A percentile compares a stretch with the other conserved stretches of the same genome.
Evolutionary conservation across 371 early-diverging fungal species (phyloP).

Genomic region (Circinella minor): DNA sequence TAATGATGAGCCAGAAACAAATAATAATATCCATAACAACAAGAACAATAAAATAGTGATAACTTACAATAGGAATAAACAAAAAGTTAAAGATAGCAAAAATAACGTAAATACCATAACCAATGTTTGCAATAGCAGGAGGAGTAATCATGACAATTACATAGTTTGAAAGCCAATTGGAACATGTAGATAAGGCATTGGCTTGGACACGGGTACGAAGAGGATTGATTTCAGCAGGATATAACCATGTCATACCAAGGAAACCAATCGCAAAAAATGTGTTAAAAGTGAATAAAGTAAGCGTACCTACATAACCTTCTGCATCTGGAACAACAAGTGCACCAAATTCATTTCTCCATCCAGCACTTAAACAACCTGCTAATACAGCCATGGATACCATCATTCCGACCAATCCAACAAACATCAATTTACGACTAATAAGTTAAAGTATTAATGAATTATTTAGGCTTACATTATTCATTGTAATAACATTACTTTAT

Average conservation of each 20-base stretch:
- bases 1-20: neutral
- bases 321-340: slow-evolving; percentile 14
- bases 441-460: neutral
- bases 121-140: slow-evolving; percentile 35
- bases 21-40: neutral
- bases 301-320: slow-evolving; percentile 33
- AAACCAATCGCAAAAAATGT: slow-evolving; percentile 64
- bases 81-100: slow-evolving; percentile 38
- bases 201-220: slow-evolving; percentile 37
- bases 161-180: slow-evolving; percentile 63
- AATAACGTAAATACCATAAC: slow-evolving; percentile 42
- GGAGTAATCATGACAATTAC: slow-evolving; percentile 40
- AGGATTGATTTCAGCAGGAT: slow-evolving; percentile 63
- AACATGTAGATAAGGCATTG: slow-evolving; percentile 49
- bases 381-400: slow-evolving; percentile 22
- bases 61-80: slow-evolving; percentile 33
- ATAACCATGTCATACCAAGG: slow-evolving; percentile 56
- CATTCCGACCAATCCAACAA: slow-evolving; percentile 26
- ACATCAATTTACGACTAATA: slow-evolving; percentile 21
- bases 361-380: slow-evolving; percentile 12
- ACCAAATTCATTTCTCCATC: slow-evolving; percentile 21
- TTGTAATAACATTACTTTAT: neutral
- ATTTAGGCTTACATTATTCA: neutral
- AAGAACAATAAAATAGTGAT: neutral
- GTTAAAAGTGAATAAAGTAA: slow-evolving; percentile 47